Conservation (phyloP, 805 yeast genomes). For the Sugiyamaella smithiae region DNA sequence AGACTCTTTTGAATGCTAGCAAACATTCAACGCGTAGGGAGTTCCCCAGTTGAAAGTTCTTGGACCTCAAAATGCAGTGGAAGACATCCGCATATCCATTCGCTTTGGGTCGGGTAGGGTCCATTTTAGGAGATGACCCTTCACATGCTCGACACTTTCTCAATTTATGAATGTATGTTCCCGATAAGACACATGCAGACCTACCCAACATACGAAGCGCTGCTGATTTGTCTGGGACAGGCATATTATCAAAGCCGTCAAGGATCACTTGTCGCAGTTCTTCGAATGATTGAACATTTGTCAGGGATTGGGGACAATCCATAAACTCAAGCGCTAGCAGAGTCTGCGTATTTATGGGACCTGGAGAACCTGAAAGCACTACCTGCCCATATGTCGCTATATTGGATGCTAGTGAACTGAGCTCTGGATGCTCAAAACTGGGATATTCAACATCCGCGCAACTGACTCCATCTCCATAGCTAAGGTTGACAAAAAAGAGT, state of each 20-base stretch:
- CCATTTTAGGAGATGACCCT: neutral
- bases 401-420: too few species aligned
- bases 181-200: neutral
- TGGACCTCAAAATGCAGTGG: slow-evolving; percentile 11
- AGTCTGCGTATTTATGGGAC: too few species aligned
- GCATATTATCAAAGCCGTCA: neutral
- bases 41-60: slow-evolving; percentile 13
- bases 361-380: too few species aligned
- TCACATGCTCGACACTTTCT: neutral
- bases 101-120: neutral
- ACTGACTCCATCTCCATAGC: too few species aligned
- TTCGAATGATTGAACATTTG: neutral
- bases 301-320: too few species aligned
- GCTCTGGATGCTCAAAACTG: too few species aligned
- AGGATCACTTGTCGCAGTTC: neutral
- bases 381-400: too few species aligned
- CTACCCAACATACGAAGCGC: neutral
- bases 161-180: neutral
- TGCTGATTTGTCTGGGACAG: neutral
- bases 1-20: slow-evolving; percentile 14
- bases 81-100: neutral
- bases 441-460: too few species aligned
- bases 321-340: too few species aligned
- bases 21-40: slow-evolving; percentile 18
- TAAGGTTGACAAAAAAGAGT: too few species aligned